Base-by-base conservation (phyloP, 108 stramenopile species). In the Cylindrotheca fusiformis region DNA sequence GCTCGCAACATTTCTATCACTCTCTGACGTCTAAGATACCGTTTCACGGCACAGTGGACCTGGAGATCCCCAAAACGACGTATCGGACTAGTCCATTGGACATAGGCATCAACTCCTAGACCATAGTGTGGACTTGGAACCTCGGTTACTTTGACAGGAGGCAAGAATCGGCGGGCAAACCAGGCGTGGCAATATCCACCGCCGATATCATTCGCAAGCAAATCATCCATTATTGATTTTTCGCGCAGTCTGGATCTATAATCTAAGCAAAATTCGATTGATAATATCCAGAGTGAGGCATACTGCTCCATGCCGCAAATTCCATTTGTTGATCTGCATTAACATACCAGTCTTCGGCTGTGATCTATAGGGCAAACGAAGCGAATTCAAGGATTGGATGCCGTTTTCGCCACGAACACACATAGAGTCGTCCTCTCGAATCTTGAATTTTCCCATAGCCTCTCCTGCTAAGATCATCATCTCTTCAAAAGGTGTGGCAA, bases 381-480 rank as follows among this genome's bases (percentile, higher is more conserved):
- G 54, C n/a, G 26, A 20, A 71, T 86, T 85, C 58, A 29, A 46
- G 58, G 63, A n/a, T 26, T 19, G 3, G 18, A 31, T 32, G 32
- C 14, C 49, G 27, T 8, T 30, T 36, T 27, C 61, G 62, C 21
- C 32, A 22, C 32, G 55, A 17, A 28, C 60, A n/a, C n/a, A n/a
- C 19, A 30, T 54, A 28, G 52, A 45, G 31, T 71, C 62, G 31
- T 74, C 23, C 2, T 48, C 44, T 25, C 55, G 55, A 22, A 53
- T 21, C 51, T 84, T 76, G 85, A 84, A 89, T 51, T 80, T 83
- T 20, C 84, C 88, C 36, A 93, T 78, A 14, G 85, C 84, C 57
- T 93, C 91, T 24, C 87, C 87, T n/a, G 91, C 81, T 41, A 89
- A 31, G 55, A 93, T 93, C 91, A 93, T 93, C 75, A 87, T 81